Percentiles rank a stretch among this genome's conserved stretches.
These are phyloP conservation scores for Xylaria sp. DNA, from an alignment of 2,329 filamentous ascomycete genomes.

Conservation along the genomic window DNA sequence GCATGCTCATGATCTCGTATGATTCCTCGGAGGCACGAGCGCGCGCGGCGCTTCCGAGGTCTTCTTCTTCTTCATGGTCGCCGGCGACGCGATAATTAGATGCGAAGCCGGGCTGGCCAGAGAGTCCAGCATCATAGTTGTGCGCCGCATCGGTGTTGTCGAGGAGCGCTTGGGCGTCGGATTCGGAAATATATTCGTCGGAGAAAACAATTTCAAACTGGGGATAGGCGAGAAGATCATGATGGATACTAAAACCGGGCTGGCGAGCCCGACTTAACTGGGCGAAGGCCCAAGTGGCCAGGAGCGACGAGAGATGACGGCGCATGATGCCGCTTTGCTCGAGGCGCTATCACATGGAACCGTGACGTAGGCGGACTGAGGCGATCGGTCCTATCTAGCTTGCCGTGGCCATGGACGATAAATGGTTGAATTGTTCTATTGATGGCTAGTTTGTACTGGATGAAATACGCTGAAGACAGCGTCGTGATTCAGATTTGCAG, in stretches of 20 bases:
- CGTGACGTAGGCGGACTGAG: not conserved
- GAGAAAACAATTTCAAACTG: constrained; percentile 82
- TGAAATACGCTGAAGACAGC: not conserved
- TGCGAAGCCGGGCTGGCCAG: constrained; percentile 30
- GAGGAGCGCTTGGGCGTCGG: constrained; percentile 61
- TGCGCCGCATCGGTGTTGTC: constrained; percentile 40
- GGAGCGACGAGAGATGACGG: constrained; percentile 38
- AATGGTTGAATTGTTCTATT: not conserved
- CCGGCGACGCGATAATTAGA: constrained; percentile 25
- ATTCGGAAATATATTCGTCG: constrained; percentile 64
- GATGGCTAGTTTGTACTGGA: not conserved
- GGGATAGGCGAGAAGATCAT: constrained; percentile 81
- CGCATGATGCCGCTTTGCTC: constrained; percentile 46
- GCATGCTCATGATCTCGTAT: constrained; percentile 71
- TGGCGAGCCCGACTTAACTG: constrained; percentile 46
- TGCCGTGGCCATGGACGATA: not conserved
- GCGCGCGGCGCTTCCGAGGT: constrained; percentile 30
- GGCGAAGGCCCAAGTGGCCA: constrained; percentile 33
- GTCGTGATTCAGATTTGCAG: not conserved
- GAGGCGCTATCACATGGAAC: constrained; percentile 33
- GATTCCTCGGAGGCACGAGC: constrained; percentile 35
- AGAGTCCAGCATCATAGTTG: constrained; percentile 32
- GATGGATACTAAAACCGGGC: constrained; percentile 73
- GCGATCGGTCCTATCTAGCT: constrained; percentile 24
- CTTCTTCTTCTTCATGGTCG: constrained; percentile 26